phyloP scores from a whole-genome alignment of 2,329 filamentous ascomycete genomes.

The Amauroascus verrucosus region DNA sequence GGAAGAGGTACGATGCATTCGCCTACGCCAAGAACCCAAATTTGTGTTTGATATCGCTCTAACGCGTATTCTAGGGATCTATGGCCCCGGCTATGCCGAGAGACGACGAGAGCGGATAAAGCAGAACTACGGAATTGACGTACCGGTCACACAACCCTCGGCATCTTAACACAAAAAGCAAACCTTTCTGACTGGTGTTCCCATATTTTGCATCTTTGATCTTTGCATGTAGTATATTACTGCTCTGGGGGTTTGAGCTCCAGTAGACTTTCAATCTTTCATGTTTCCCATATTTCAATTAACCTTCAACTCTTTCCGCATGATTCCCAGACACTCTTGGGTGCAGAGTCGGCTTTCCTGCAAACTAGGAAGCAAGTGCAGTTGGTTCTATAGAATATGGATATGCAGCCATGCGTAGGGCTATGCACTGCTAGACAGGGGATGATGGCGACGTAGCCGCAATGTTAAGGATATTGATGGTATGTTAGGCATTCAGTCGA shows the following conservation, averaged over 20 bases:
- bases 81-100: constrained; percentile 73
- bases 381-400: too few relatives aligned
- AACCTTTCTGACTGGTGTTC: background rate
- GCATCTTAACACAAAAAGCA: constrained; percentile 22
- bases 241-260: constrained; percentile 5
- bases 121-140: constrained; percentile 79
- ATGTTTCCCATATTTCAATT: constrained; percentile 5
- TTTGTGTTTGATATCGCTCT: constrained; percentile 8
- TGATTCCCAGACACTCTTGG: background rate
- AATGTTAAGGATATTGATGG: too few relatives aligned
- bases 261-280: constrained; percentile 6
- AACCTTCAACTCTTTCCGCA: too few relatives aligned
- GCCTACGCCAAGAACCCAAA: too few relatives aligned
- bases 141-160: constrained; percentile 50
- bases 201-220: background rate
- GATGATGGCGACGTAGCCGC: too few relatives aligned
- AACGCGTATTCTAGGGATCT: constrained; percentile 51
- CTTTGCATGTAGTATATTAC: constrained; percentile 15
- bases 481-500: too few relatives aligned
- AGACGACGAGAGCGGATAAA: constrained; percentile 69
- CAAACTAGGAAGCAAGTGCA: too few relatives aligned
- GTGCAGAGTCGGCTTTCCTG: too few relatives aligned
- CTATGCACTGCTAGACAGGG: too few relatives aligned
- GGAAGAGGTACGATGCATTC: constrained; percentile 58
- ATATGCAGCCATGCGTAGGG: too few relatives aligned